Base-by-base conservation (phyloP, 331 rosid genomes). In the Acacia concinna region DNA sequence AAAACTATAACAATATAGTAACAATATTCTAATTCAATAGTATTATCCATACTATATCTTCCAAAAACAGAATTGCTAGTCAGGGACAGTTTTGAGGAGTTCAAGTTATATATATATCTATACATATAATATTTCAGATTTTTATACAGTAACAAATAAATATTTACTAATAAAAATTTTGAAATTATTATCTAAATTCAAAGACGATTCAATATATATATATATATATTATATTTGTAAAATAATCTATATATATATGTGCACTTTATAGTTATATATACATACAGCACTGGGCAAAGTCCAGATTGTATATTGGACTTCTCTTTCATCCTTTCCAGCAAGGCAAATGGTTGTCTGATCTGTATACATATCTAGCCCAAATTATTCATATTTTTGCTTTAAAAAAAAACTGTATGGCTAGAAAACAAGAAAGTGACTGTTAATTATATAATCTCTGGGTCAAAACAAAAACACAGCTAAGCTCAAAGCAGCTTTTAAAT, bases 311-410 rank as follows among this genome's bases (percentile, higher is more conserved):
- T 23, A 30, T 31, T 31, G 23, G 41, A 15, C 40, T 14, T 77
- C 75, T 23, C 60, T 77, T 63, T 71, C 82, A 72, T 51, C 67
- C 35, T 73, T 67, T 60, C 21, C 41, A 47, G 43, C 74, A 60
- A 74, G 25, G 32, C 56, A 69, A 79, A 37, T 44, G 38, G 38
- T 9, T 44, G 40, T 59, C 41, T 25, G 21, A n/a, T n/a, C n/a
- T n/a, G n/a, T n/a, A n/a, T n/a, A n/a, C n/a, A n/a, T n/a, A n/a
- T n/a, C n/a, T n/a, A n/a, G n/a, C n/a, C n/a, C n/a, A n/a, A n/a
- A n/a, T n/a, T n/a, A n/a, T 64, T 32, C n/a, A 8, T 4, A 31
- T 28, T 30, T 5, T 28, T 63, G 13, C 4, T 63, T 63, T 6
- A 27, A 65, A 65, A 65, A 65, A 63, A 66, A 37, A 15, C 30